These are phyloP conservation scores for Pichia kluyveri DNA, from an alignment of 805 yeast genomes.

Conservation along the genomic window DNA sequence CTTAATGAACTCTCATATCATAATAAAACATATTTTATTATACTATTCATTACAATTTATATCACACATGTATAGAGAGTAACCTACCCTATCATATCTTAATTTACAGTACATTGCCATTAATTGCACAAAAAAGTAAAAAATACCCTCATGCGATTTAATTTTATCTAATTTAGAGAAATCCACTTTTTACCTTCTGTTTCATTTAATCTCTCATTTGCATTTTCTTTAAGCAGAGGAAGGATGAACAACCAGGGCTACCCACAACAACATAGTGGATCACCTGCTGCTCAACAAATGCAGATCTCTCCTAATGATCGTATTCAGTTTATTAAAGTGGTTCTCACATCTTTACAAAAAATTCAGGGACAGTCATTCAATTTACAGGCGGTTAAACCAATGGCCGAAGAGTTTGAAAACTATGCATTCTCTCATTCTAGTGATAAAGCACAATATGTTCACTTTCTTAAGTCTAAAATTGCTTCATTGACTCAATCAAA, in stretches of 20 bases:
- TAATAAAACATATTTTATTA: no score
- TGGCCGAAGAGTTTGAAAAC: constrained; percentile 67
- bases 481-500: constrained; percentile 29
- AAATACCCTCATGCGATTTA: no score
- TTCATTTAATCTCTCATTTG: no score
- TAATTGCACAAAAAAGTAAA: no score
- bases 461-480: constrained; percentile 34
- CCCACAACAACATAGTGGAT: constrained; percentile 2
- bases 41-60: no score
- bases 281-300: background rate
- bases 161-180: no score
- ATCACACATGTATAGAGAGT: no score
- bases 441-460: constrained; percentile 49
- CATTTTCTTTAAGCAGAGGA: no score
- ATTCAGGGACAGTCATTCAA: constrained; percentile 25
- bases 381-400: constrained; percentile 34
- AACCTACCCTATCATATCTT: no score
- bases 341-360: constrained; percentile 25
- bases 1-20: background rate
- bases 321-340: constrained; percentile 23
- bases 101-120: no score
- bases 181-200: no score
- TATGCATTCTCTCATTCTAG: constrained; percentile 51
- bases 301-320: constrained; percentile 23
- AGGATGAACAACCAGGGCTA: background rate